A percentile compares a stretch with the other conserved stretches of the same genome.
Conservation (phyloP, 208 protist species). For the Wallacemonas sp. region DNA sequence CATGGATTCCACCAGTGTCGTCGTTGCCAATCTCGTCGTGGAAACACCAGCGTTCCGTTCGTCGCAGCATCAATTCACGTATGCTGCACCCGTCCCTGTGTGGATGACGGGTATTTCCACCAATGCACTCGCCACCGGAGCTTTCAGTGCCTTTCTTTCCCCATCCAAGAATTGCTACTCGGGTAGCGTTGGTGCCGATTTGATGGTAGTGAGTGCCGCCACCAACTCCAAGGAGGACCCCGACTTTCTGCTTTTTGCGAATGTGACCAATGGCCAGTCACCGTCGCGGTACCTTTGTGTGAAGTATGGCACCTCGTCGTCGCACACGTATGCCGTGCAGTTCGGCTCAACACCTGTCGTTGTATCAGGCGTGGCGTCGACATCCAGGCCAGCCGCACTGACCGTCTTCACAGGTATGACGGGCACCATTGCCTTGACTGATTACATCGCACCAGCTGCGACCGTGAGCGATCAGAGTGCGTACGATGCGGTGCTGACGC, state of each 20-base stretch:
- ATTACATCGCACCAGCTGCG: slow-evolving; percentile 26
- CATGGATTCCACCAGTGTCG: slow-evolving; percentile 27
- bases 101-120: slow-evolving; percentile 37
- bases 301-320: neutral
- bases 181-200: neutral
- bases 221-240: slow-evolving; percentile 5
- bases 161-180: slow-evolving; percentile 34
- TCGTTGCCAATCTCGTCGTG: slow-evolving; percentile 34
- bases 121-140: slow-evolving; percentile 35
- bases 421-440: slow-evolving; percentile 26
- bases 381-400: slow-evolving; percentile 7
- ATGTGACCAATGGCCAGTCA: neutral
- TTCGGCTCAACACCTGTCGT: neutral
- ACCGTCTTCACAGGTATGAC: slow-evolving; percentile 59
- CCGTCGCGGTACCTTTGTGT: slow-evolving; percentile 9
- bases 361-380: neutral
- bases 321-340: slow-evolving; percentile 8
- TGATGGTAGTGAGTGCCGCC: slow-evolving; percentile 12
- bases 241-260: neutral
- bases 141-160: slow-evolving; percentile 46
- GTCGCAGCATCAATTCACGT: slow-evolving; percentile 22
- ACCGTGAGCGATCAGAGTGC: slow-evolving; percentile 19
- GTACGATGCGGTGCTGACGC: slow-evolving; percentile 17
- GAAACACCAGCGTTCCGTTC: slow-evolving; percentile 28
- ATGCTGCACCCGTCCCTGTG: slow-evolving; percentile 31